Evolutionary conservation across 2,329 filamentous ascomycete species (phyloP).

Genomic region (Phoma herbarum): DNA sequence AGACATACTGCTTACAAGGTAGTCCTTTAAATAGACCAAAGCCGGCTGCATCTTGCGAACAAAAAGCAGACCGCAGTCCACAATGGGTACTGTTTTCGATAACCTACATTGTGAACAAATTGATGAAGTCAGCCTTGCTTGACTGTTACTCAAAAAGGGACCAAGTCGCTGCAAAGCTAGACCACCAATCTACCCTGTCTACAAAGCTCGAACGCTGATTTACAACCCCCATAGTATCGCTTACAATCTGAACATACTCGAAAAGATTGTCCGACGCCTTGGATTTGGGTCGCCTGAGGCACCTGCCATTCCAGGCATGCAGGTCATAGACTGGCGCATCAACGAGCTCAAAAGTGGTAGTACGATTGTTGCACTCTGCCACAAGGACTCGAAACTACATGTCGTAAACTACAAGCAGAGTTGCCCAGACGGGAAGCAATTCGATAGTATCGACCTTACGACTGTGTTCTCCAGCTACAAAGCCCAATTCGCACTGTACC

Average conservation of each 20-base stretch:
- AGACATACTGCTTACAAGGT: background rate
- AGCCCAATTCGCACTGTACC: slow-evolving; percentile 3
- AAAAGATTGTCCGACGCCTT: background rate
- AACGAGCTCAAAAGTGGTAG: background rate
- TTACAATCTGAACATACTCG: background rate
- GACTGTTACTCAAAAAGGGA: background rate
- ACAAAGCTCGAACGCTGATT: background rate
- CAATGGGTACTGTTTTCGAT: background rate
- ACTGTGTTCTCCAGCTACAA: slow-evolving; percentile 1
- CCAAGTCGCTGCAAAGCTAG: background rate
- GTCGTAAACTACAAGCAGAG: background rate
- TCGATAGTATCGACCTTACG: background rate
- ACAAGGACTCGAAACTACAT: slow-evolving; percentile 1
- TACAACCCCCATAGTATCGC: background rate
- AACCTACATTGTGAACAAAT: background rate
- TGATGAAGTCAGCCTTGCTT: background rate
- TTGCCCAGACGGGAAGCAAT: background rate
- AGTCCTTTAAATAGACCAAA: background rate
- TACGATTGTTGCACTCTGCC: background rate
- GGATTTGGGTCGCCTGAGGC: background rate
- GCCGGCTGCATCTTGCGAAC: background rate
- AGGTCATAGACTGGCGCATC: slow-evolving; percentile 7
- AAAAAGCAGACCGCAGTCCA: background rate
- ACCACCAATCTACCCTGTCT: background rate
- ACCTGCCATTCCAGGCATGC: slow-evolving; percentile 6